A percentile compares a stretch with the other conserved stretches of the same genome.
These are phyloP conservation scores for Leccinum incarnatum DNA, from an alignment of 768 basidiomycete species.

Conservation along the genomic window DNA sequence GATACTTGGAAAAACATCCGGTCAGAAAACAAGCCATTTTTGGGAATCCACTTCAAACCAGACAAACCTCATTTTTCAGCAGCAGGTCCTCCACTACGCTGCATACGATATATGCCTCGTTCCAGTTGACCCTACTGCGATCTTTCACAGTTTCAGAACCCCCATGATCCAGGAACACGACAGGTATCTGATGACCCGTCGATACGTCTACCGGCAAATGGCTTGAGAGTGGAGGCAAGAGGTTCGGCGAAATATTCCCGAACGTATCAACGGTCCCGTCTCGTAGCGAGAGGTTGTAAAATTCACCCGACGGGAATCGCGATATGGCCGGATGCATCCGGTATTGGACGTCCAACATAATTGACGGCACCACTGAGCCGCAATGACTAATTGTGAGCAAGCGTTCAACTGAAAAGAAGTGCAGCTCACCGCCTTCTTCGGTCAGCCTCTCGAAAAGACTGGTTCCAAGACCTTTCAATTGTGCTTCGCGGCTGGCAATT, in stretches of 20 bases:
- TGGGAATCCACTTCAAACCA: background rate
- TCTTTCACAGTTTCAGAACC: conserved; percentile 65
- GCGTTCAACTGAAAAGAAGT: background rate
- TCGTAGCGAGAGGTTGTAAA: conserved; percentile 67
- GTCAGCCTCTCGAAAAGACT: conserved; percentile 89
- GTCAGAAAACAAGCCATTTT: conserved; percentile 5
- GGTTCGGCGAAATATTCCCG: conserved; percentile 45
- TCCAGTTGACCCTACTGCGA: conserved; percentile 72
- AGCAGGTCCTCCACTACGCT: conserved; percentile 82
- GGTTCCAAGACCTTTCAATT: conserved; percentile 65
- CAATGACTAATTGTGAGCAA: conserved; percentile 9
- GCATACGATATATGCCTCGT: conserved; percentile 75
- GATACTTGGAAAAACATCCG: conserved; percentile 37
- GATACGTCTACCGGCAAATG: conserved; percentile 41
- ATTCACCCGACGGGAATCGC: conserved; percentile 78
- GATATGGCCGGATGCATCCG: conserved; percentile 94
- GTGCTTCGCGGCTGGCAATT: conserved; percentile 74
- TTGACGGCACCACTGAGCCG: conserved; percentile 68
- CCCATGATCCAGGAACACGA: conserved; percentile 81
- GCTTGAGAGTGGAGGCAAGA: conserved; percentile 61
- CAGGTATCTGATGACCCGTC: conserved; percentile 49
- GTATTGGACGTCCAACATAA: conserved; percentile 94
- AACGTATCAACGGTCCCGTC: conserved; percentile 69
- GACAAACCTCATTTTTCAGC: conserved; percentile 64
- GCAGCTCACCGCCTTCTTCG: conserved; percentile 70